Percentiles rank a stretch among this genome's conserved stretches.
These are phyloP conservation scores for Eucalyptus sp. DNA, from an alignment of 345 rosid species.

Conservation along the genomic window DNA sequence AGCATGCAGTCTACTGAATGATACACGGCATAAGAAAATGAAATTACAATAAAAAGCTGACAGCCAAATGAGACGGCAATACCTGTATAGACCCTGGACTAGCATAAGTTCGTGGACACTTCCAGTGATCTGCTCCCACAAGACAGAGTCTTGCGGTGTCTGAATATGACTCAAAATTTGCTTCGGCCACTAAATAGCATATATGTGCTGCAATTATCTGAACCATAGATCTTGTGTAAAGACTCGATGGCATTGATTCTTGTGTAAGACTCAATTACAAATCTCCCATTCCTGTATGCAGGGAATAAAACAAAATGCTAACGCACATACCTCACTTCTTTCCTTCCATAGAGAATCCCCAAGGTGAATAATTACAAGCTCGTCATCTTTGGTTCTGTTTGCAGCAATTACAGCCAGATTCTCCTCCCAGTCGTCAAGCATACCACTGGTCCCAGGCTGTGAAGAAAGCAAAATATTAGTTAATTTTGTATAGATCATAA, in stretches of 20 bases:
- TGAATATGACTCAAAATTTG: conserved; percentile 73
- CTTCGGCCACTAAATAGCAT: conserved; percentile 77
- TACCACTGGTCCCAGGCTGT: conserved; percentile 58
- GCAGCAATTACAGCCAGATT: conserved; percentile 96
- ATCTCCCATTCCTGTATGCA: background rate
- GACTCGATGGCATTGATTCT: background rate
- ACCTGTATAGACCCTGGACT: conserved; percentile 91
- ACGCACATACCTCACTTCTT: conserved; percentile 65
- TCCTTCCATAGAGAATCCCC: conserved; percentile 99
- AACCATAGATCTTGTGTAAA: background rate
- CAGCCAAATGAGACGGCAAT: background rate
- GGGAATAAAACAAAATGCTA: background rate
- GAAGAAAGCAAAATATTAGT: background rate
- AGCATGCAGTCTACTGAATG: background rate
- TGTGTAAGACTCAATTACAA: background rate
- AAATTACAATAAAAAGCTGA: background rate
- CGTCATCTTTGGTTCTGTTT: conserved; percentile 93
- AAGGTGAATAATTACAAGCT: conserved; percentile 88
- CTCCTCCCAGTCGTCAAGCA: conserved; percentile 99
- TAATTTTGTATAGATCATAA: background rate
- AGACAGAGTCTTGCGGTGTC: conserved; percentile 76
- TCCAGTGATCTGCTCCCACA: conserved; percentile 82
- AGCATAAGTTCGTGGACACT: conserved; percentile 63
- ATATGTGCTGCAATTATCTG: conserved; percentile 80
- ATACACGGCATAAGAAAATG: background rate